Conservation (phyloP, 495 filamentous ascomycete species). For the Penicillium cosmopolitanum region DNA sequence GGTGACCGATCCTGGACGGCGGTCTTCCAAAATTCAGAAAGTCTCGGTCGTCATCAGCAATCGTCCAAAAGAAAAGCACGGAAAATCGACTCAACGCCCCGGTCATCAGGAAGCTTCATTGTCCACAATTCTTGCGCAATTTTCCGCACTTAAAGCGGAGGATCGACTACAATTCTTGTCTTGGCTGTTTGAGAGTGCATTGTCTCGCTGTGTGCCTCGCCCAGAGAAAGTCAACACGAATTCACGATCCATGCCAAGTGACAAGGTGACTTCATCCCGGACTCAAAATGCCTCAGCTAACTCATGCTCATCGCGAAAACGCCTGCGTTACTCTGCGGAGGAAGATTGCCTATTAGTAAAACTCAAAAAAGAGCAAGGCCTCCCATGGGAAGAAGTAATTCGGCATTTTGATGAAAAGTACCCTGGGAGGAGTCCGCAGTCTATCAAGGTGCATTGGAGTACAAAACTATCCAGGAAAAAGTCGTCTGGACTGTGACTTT, state of each 20-base stretch:
- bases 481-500: background rate
- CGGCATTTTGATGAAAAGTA: slow-evolving; percentile 14
- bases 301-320: slow-evolving; percentile 11
- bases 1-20: background rate
- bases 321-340: slow-evolving; percentile 5
- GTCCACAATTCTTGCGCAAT: slow-evolving; percentile 15
- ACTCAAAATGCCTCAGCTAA: background rate
- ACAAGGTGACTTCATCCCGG: slow-evolving; percentile 1
- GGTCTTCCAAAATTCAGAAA: slow-evolving; percentile 11
- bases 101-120: slow-evolving; percentile 1
- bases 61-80: background rate
- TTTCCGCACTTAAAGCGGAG: slow-evolving; percentile 17
- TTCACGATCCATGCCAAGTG: background rate
- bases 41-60: background rate
- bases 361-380: slow-evolving; percentile 13
- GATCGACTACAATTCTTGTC: slow-evolving; percentile 23
- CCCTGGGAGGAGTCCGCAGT: slow-evolving; percentile 13
- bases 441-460: slow-evolving; percentile 16
- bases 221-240: background rate
- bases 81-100: background rate
- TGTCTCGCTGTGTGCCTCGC: slow-evolving; percentile 12
- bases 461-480: background rate
- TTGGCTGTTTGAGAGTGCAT: slow-evolving; percentile 20
- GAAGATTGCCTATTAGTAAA: slow-evolving; percentile 13
- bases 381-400: slow-evolving; percentile 15